phyloP scores from a whole-genome alignment of 1,139 yeast species.

The Hyphopichia wangnamkhiaoensis region DNA sequence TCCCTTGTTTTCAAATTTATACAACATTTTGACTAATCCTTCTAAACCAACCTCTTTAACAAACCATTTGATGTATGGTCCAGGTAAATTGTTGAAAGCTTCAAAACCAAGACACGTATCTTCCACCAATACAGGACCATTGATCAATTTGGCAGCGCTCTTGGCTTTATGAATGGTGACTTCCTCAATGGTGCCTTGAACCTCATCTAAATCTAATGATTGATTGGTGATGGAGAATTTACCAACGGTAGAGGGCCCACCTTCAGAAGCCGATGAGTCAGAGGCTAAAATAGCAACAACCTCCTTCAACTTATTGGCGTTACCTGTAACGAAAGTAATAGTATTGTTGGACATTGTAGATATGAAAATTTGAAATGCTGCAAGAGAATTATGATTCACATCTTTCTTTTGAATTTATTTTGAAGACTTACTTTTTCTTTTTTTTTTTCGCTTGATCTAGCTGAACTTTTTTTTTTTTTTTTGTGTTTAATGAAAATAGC shows the following conservation, averaged over 20 bases:
- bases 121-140: slow-evolving; percentile 87
- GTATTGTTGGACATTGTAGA: slow-evolving; percentile 12
- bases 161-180: slow-evolving; percentile 81
- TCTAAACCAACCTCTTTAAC: slow-evolving; percentile 67
- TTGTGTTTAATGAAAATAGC: not conserved
- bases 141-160: slow-evolving; percentile 62
- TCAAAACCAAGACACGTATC: slow-evolving; percentile 89
- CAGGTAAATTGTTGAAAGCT: slow-evolving; percentile 83
- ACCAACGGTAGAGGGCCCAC: slow-evolving; percentile 44
- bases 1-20: slow-evolving; percentile 76
- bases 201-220: slow-evolving; percentile 78
- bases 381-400: not conserved
- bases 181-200: slow-evolving; percentile 85
- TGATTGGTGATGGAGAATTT: slow-evolving; percentile 56
- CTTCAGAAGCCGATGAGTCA: slow-evolving; percentile 17
- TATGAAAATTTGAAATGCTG: not conserved
- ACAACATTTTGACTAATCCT: slow-evolving; percentile 75
- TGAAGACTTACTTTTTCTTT: too few species aligned
- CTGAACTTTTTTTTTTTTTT: not conserved
- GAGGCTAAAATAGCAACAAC: slow-evolving; percentile 69
- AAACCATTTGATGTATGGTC: slow-evolving; percentile 93
- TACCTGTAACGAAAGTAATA: slow-evolving; percentile 80
- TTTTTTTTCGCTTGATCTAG: not conserved
- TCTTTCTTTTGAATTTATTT: not conserved
- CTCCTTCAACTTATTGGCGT: slow-evolving; percentile 82